phyloP scores from a whole-genome alignment of 345 rosid species.

The Schrenkiella parvula region DNA sequence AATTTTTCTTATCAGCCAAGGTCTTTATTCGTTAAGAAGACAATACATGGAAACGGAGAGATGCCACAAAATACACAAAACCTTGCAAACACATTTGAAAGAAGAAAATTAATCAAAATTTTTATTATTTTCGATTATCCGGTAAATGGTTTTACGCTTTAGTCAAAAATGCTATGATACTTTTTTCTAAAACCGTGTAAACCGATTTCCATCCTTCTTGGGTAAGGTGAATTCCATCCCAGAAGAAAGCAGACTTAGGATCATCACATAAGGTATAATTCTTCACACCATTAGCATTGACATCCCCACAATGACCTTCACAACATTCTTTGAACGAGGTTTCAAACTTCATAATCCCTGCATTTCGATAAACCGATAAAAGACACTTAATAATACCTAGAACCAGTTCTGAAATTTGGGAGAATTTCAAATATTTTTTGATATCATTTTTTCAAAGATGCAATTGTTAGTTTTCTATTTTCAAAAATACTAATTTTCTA shows the following conservation, averaged over 20 bases:
- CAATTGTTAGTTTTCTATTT: too few species aligned
- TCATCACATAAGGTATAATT: constrained; percentile 33
- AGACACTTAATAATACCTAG: background rate
- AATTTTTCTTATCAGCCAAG: background rate
- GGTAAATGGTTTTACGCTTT: background rate
- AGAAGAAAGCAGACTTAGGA: constrained; percentile 41
- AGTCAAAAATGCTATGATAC: background rate
- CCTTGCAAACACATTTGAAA: background rate
- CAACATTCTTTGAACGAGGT: constrained; percentile 47
- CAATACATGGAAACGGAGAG: background rate
- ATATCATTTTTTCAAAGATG: too few species aligned
- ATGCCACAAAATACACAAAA: background rate
- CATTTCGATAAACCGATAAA: background rate
- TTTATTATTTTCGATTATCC: background rate
- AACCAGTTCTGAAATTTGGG: background rate
- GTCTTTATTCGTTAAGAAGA: background rate
- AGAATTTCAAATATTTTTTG: too few species aligned
- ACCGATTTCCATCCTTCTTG: constrained; percentile 47
- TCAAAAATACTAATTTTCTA: too few species aligned
- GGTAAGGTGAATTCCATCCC: constrained; percentile 48
- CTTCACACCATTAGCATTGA: background rate
- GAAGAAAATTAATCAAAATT: background rate
- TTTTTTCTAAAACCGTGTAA: constrained; percentile 19
- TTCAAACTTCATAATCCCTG: constrained; percentile 35
- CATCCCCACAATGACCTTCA: background rate